phyloP scores from a whole-genome alignment of 108 stramenopile species.

The Fragilariopsis cylindrus region DNA sequence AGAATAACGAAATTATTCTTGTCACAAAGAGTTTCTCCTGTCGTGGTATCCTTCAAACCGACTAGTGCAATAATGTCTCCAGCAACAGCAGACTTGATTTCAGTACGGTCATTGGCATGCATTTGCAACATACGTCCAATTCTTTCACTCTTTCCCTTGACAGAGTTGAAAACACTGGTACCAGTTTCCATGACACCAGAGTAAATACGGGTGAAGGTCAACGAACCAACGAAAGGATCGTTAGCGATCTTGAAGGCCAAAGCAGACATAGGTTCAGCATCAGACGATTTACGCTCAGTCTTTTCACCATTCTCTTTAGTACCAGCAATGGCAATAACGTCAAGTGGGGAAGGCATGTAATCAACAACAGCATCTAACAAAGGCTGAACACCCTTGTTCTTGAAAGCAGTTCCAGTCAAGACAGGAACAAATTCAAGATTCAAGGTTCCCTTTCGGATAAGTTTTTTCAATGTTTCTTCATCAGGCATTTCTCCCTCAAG shows the following conservation, averaged over 20 bases:
- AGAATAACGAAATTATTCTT: slow-evolving; percentile 80
- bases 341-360: slow-evolving; percentile 97
- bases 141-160: slow-evolving; percentile 97
- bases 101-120: slow-evolving; percentile 95
- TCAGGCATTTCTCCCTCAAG: slow-evolving; percentile 86
- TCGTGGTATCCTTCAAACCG: slow-evolving; percentile 95
- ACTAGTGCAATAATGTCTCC: slow-evolving; percentile 96
- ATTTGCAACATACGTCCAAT: slow-evolving; percentile 98
- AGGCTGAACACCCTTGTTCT: slow-evolving; percentile 98
- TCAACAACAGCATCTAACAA: slow-evolving; percentile 97
- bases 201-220: slow-evolving; percentile 97
- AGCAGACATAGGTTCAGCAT: slow-evolving; percentile 91
- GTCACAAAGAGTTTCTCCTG: slow-evolving; percentile 96
- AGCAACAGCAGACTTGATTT: slow-evolving; percentile 91
- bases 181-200: slow-evolving; percentile 93
- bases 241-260: slow-evolving; percentile 98
- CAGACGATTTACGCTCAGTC: slow-evolving; percentile 70
- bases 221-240: slow-evolving; percentile 93
- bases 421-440: slow-evolving; percentile 86
- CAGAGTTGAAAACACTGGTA: slow-evolving; percentile 93
- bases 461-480: slow-evolving; percentile 74
- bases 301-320: slow-evolving; percentile 72
- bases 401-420: slow-evolving; percentile 96
- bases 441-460: slow-evolving; percentile 94
- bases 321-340: slow-evolving; percentile 94